Percentiles rank a stretch among this genome's conserved stretches.
Conservation (phyloP, 1,284 basidiomycete species). For the Ceratobasidium sp. region DNA sequence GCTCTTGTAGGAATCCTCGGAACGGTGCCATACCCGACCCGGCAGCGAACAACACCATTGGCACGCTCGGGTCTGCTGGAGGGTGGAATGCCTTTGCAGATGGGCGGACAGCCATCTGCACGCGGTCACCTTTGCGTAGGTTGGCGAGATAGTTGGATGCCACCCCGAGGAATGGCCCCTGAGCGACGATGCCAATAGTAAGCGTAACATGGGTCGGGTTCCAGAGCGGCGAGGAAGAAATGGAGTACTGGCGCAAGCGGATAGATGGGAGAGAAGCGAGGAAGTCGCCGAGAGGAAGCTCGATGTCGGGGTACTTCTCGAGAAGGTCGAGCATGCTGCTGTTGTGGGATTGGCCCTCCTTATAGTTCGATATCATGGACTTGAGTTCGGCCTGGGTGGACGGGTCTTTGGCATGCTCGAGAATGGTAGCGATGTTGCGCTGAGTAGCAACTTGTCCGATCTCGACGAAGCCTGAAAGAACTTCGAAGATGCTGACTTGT, state of each 20-base stretch:
- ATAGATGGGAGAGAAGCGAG: slow-evolving; percentile 64
- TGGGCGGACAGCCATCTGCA: slow-evolving; percentile 64
- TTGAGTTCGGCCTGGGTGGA: slow-evolving; percentile 52
- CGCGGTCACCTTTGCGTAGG: slow-evolving; percentile 61
- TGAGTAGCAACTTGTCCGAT: slow-evolving; percentile 53
- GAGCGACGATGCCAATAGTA: slow-evolving; percentile 63
- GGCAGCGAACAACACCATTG: slow-evolving; percentile 66
- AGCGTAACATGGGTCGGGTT: slow-evolving; percentile 63
- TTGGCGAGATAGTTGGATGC: slow-evolving; percentile 65
- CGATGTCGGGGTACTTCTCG: slow-evolving; percentile 60
- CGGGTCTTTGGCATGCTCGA: slow-evolving; percentile 46
- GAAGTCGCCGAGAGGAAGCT: slow-evolving; percentile 61
- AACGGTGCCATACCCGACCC: slow-evolving; percentile 68
- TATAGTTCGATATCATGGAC: slow-evolving; percentile 56
- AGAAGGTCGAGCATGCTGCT: slow-evolving; percentile 64
- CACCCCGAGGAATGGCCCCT: slow-evolving; percentile 62
- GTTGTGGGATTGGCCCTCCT: slow-evolving; percentile 57
- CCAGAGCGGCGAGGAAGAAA: slow-evolving; percentile 67
- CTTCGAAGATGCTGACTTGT: slow-evolving; percentile 37
- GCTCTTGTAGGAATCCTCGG: slow-evolving; percentile 69
- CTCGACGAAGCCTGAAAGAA: slow-evolving; percentile 51
- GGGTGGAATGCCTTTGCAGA: slow-evolving; percentile 64
- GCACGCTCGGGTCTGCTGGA: slow-evolving; percentile 61
- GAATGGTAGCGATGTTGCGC: slow-evolving; percentile 49
- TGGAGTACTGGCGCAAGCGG: slow-evolving; percentile 68